Conservation (phyloP, 345 rosid genomes). For the Salix exigua region DNA sequence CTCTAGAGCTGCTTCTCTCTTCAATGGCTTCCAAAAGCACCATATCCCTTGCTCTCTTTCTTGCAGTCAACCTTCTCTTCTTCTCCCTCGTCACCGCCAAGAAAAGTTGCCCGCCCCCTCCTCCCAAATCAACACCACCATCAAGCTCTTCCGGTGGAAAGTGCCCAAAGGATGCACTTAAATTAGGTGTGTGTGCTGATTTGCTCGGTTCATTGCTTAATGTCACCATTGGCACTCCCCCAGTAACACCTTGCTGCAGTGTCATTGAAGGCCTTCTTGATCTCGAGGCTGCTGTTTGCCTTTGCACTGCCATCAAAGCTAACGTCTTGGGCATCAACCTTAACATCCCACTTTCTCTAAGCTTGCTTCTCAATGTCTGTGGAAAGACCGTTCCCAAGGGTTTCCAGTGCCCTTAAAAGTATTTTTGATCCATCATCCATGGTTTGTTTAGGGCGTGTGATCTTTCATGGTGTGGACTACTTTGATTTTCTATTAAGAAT, state of each 20-base stretch:
- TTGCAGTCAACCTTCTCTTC: background rate
- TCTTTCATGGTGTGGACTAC: too few species aligned
- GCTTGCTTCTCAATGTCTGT: conserved; percentile 18
- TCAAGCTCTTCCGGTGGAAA: background rate
- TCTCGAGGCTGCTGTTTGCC: conserved; percentile 24
- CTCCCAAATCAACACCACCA: background rate
- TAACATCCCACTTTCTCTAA: conserved; percentile 12
- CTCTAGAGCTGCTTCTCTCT: too few species aligned
- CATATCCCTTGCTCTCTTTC: background rate
- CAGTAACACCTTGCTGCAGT: conserved; percentile 14
- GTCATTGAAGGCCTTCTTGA: conserved; percentile 9
- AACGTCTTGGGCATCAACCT: conserved; percentile 15
- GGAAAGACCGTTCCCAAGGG: conserved; percentile 13
- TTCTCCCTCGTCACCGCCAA: background rate
- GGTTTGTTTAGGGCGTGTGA: too few species aligned
- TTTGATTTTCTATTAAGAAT: too few species aligned
- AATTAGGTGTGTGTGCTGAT: conserved; percentile 14
- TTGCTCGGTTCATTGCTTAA: conserved; percentile 10
- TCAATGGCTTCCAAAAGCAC: background rate
- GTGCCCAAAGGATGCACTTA: conserved; percentile 19
- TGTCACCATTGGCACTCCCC: conserved; percentile 7
- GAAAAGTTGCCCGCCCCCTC: background rate
- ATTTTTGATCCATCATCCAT: too few species aligned
- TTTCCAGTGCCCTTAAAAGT: conserved; percentile 12
- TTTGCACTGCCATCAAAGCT: conserved; percentile 22